phyloP scores from a whole-genome alignment of 2,329 filamentous ascomycete species.

The Myriosclerotinia scirpicola region DNA sequence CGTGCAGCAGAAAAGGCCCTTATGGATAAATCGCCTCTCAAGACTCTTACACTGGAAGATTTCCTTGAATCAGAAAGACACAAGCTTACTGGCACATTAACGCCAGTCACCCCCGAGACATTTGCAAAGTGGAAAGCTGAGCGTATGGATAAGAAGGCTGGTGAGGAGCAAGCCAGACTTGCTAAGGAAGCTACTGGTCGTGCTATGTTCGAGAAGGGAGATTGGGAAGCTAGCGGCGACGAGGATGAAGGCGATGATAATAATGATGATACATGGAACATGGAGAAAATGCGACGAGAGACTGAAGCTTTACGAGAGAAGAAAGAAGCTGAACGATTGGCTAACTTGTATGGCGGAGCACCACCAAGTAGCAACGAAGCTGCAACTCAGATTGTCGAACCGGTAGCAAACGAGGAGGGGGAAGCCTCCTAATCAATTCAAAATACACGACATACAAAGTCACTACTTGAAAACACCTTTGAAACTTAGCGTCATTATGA shows the following conservation, averaged over 20 bases:
- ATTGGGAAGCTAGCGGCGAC: constrained; percentile 73
- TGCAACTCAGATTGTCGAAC: constrained; percentile 25
- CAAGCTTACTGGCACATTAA: constrained; percentile 87
- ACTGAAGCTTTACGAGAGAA: constrained; percentile 72
- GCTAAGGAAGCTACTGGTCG: constrained; percentile 95
- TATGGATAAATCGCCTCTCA: constrained; percentile 91
- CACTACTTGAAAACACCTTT: constrained; percentile 21
- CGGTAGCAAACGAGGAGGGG: constrained; percentile 26
- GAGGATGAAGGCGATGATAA: constrained; percentile 49
- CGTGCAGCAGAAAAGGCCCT: constrained; percentile 92
- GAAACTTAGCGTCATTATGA: constrained; percentile 34
- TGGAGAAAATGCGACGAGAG: constrained; percentile 79
- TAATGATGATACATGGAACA: constrained; percentile 63
- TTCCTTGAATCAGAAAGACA: constrained; percentile 95
- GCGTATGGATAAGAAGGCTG: constrained; percentile 89
- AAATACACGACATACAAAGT: constrained; percentile 18
- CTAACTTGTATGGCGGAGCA: constrained; percentile 29
- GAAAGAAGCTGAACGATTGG: constrained; percentile 74
- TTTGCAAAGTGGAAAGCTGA: constrained; percentile 99
- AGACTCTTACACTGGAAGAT: constrained; percentile 93
- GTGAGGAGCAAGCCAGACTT: constrained; percentile 84
- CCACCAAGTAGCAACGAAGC: constrained; percentile 30
- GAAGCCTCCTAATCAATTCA: constrained; percentile 30
- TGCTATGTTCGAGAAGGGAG: constrained; percentile 93
- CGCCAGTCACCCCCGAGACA: constrained; percentile 86